Percentiles rank a stretch among this genome's conserved stretches.
These are phyloP conservation scores for Hymenoscyphus infarciens DNA, from an alignment of 2,329 filamentous ascomycete genomes.

Conservation along the genomic window DNA sequence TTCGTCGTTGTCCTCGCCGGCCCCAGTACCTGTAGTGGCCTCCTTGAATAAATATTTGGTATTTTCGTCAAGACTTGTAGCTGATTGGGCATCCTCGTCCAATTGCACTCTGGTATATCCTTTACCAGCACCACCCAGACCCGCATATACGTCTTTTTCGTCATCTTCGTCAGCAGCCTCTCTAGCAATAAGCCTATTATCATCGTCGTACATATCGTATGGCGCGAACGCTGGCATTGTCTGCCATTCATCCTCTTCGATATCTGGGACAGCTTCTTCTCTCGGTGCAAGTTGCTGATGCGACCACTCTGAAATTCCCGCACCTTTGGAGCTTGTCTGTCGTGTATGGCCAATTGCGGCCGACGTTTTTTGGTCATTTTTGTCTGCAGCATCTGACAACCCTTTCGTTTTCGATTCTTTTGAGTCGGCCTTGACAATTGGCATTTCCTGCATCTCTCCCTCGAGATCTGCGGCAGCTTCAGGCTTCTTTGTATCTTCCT, in stretches of 20 bases:
- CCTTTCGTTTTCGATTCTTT: constrained; percentile 3
- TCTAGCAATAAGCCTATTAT: constrained; percentile 79
- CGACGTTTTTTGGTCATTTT: constrained; percentile 1
- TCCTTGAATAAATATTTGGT: constrained; percentile 94
- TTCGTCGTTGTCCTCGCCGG: constrained; percentile 64
- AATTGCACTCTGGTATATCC: constrained; percentile 94
- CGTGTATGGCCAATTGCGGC: constrained; percentile 20
- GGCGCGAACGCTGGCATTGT: constrained; percentile 90
- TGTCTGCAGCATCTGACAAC: constrained; percentile 5
- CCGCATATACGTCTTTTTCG: constrained; percentile 65
- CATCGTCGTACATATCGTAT: constrained; percentile 94
- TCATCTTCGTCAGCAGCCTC: constrained; percentile 71
- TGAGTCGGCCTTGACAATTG: constrained; percentile 8
- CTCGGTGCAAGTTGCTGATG: constrained; percentile 71
- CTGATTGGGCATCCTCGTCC: constrained; percentile 90
- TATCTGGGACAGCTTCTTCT: constrained; percentile 47
- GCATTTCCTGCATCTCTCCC: constrained; percentile 10
- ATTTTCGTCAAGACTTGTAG: constrained; percentile 95
- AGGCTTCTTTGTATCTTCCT: constrained; percentile 16
- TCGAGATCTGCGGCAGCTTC: constrained; percentile 11
- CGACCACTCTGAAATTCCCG: constrained; percentile 72
- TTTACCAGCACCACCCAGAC: constrained; percentile 84
- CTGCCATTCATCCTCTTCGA: constrained; percentile 78
- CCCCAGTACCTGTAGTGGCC: constrained; percentile 50
- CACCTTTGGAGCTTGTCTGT: constrained; percentile 24